These are phyloP conservation scores for Lipomyces chichibuensis DNA, from an alignment of 805 yeast genomes.

Conservation along the genomic window DNA sequence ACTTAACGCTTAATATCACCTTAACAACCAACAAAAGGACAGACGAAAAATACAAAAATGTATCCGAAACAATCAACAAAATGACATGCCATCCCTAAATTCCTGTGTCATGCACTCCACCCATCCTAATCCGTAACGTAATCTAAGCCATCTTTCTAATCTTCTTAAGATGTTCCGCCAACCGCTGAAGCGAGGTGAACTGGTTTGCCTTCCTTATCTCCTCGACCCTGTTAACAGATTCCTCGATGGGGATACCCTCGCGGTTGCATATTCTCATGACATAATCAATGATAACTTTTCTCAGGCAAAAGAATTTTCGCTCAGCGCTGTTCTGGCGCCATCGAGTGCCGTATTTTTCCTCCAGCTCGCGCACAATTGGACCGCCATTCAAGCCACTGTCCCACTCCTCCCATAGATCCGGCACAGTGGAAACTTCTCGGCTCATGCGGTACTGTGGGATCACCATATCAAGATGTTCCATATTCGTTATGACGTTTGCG, in stretches of 20 bases:
- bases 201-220: slow-evolving; percentile 24
- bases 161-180: slow-evolving; percentile 30
- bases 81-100: background rate
- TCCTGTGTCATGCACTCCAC: background rate
- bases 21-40: background rate
- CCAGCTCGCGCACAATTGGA: slow-evolving; percentile 28
- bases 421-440: slow-evolving; percentile 27
- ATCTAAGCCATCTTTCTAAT: slow-evolving; percentile 1
- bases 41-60: background rate
- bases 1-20: background rate
- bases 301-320: slow-evolving; percentile 33
- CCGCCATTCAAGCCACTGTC: slow-evolving; percentile 32
- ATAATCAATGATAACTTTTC: slow-evolving; percentile 31
- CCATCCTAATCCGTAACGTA: background rate
- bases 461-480: background rate
- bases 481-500: slow-evolving; percentile 8
- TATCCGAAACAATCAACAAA: background rate
- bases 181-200: slow-evolving; percentile 28
- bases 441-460: slow-evolving; percentile 32
- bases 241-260: slow-evolving; percentile 23
- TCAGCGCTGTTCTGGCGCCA: slow-evolving; percentile 32
- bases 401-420: slow-evolving; percentile 34
- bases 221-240: slow-evolving; percentile 28
- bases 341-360: slow-evolving; percentile 30
- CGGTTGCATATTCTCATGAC: slow-evolving; percentile 13